Percentiles rank a stretch among this genome's conserved stretches.
Evolutionary conservation across 2,329 filamentous ascomycete genomes (phyloP).

Genomic region (Dendrostoma leiphaemia): DNA sequence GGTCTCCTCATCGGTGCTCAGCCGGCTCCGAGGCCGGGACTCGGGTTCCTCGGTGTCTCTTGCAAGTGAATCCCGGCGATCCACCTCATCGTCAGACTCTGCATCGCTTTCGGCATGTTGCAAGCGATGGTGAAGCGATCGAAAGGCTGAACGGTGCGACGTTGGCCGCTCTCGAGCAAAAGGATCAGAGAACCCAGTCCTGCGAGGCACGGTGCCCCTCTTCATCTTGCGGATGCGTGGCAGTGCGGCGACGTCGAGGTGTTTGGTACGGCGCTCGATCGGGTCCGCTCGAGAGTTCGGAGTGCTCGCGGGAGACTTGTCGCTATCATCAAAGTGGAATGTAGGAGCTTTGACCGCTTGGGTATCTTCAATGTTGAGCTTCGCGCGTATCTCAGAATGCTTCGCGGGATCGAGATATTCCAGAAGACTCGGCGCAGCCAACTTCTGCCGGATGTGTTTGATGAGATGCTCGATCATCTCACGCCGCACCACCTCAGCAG

Average conservation of each 20-base stretch:
- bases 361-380: conserved; percentile 72
- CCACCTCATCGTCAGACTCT: conserved; percentile 83
- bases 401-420: conserved; percentile 80
- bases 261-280: conserved; percentile 58
- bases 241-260: conserved; percentile 61
- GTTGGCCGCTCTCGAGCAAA: conserved; percentile 63
- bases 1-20: conserved; percentile 60
- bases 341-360: conserved; percentile 53
- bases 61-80: conserved; percentile 57
- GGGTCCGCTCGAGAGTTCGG: conserved; percentile 62
- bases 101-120: conserved; percentile 69
- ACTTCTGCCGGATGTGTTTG: conserved; percentile 81
- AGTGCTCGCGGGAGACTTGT: conserved; percentile 62
- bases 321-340: conserved; percentile 57
- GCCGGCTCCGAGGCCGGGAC: conserved; percentile 75
- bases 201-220: conserved; percentile 55
- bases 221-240: conserved; percentile 74
- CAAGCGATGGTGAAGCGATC: conserved; percentile 79
- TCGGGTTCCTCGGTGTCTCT: conserved; percentile 84
- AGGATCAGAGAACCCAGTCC: conserved; percentile 64
- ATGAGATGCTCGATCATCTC: conserved; percentile 87
- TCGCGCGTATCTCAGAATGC: conserved; percentile 75
- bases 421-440: conserved; percentile 78
- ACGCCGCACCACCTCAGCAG: conserved; percentile 71
- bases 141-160: conserved; percentile 59